phyloP scores from a whole-genome alignment of 495 filamentous ascomycete genomes.

The Xylaria acuta region DNA sequence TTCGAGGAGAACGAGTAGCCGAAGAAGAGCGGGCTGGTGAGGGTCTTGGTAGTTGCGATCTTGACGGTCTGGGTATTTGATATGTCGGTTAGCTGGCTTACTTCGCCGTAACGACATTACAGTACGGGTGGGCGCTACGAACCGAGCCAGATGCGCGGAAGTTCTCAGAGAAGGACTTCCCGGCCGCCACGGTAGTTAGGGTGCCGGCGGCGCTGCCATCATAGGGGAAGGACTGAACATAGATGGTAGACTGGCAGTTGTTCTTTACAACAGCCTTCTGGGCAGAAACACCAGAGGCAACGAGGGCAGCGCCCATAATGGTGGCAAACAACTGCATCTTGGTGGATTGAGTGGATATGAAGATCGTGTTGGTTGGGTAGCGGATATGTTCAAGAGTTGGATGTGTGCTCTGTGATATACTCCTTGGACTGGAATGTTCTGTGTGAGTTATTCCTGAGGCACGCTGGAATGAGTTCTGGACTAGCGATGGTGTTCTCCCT shows the following conservation, averaged over 20 bases:
- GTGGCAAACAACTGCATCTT: slow-evolving; percentile 40
- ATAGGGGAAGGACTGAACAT: slow-evolving; percentile 40
- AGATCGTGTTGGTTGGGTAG: not conserved
- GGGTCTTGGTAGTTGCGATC: slow-evolving; percentile 45
- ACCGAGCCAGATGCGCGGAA: slow-evolving; percentile 39
- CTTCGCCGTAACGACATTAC: not conserved
- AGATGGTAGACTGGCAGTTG: slow-evolving; percentile 32
- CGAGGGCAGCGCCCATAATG: slow-evolving; percentile 33
- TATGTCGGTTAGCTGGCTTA: slow-evolving; percentile 29
- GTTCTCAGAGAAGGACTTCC: slow-evolving; percentile 33
- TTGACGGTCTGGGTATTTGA: slow-evolving; percentile 39
- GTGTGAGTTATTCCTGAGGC: not conserved
- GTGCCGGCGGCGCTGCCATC: slow-evolving; percentile 35
- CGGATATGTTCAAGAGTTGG: slow-evolving; percentile 14
- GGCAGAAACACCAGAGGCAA: slow-evolving; percentile 35
- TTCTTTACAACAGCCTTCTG: slow-evolving; percentile 38
- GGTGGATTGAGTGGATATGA: not conserved
- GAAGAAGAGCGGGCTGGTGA: slow-evolving; percentile 40
- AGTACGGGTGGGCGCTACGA: slow-evolving; percentile 21
- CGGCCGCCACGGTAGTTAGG: slow-evolving; percentile 30
- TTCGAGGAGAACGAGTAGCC: slow-evolving; percentile 40
- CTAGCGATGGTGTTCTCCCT: slow-evolving; percentile 3
- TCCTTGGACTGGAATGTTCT: not conserved
- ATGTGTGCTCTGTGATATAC: not conserved
- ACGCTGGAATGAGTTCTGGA: not conserved